These are phyloP conservation scores for Mallotus japonicus DNA, from an alignment of 441 rosid species.

Conservation along the genomic window DNA sequence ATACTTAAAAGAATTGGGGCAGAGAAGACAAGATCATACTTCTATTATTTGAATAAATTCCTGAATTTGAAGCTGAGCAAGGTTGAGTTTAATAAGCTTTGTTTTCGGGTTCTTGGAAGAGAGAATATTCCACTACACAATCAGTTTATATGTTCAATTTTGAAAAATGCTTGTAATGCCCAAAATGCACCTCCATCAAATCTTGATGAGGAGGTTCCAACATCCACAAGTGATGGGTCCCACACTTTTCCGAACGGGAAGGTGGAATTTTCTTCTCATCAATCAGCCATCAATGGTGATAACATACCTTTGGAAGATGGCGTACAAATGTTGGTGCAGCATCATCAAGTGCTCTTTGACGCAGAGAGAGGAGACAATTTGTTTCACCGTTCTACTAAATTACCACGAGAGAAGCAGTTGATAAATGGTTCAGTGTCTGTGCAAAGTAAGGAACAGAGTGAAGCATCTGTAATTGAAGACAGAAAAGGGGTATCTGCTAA, in stretches of 20 bases:
- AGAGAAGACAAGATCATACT: constrained; percentile 64
- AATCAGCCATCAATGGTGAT: constrained; percentile 37
- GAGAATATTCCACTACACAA: constrained; percentile 77
- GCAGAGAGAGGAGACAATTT: constrained; percentile 34
- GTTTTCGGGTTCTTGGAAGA: constrained; percentile 60
- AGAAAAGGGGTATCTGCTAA: constrained; percentile 39
- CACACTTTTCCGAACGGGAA: constrained; percentile 54
- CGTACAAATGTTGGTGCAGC: constrained; percentile 41
- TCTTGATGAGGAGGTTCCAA: constrained; percentile 37
- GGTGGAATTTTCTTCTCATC: constrained; percentile 42
- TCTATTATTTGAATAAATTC: constrained; percentile 58
- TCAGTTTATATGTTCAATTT: constrained; percentile 57
- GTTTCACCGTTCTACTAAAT: constrained; percentile 34
- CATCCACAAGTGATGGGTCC: constrained; percentile 33
- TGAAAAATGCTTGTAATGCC: constrained; percentile 64
- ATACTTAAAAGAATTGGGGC: constrained; percentile 66
- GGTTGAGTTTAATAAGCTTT: constrained; percentile 63
- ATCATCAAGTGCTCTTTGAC: constrained; percentile 40
- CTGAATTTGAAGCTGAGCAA: constrained; percentile 65
- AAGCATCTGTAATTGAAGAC: constrained; percentile 28
- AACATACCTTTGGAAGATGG: constrained; percentile 33
- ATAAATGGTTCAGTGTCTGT: constrained; percentile 28
- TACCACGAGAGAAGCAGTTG: constrained; percentile 17
- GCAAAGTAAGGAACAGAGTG: constrained; percentile 32
- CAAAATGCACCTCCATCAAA: constrained; percentile 44